Conservation (phyloP, 495 filamentous ascomycete genomes). For the Hypoxylon fuscum region DNA sequence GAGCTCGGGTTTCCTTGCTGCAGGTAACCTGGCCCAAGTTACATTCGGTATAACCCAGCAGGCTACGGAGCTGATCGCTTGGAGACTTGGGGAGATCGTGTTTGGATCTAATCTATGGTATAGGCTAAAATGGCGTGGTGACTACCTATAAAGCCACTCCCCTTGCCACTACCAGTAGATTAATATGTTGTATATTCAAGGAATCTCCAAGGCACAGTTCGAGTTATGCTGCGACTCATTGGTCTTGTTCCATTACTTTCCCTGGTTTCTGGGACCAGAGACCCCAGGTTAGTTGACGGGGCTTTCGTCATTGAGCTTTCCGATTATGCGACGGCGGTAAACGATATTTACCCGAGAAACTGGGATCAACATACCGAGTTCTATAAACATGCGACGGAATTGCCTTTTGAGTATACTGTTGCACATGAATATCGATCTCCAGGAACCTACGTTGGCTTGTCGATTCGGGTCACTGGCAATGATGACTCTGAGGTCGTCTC, state of each 20-base stretch:
- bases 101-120: too few species aligned
- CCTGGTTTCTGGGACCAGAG: constrained; percentile 3
- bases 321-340: not conserved
- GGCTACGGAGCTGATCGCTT: not conserved
- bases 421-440: constrained; percentile 34
- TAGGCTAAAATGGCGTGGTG: constrained; percentile 22
- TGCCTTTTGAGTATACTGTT: constrained; percentile 31
- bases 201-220: not conserved
- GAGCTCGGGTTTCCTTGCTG: not conserved
- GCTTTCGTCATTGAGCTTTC: constrained; percentile 25
- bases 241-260: not conserved
- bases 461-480: constrained; percentile 26
- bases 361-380: constrained; percentile 22
- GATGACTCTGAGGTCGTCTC: not conserved
- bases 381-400: constrained; percentile 22
- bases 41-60: constrained; percentile 7
- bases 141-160: constrained; percentile 2
- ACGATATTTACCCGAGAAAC: not conserved
- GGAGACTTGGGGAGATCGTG: too few species aligned
- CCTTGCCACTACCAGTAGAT: not conserved
- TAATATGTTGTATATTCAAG: not conserved
- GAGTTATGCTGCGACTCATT: not conserved
- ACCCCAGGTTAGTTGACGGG: constrained; percentile 10
- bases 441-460: constrained; percentile 34
- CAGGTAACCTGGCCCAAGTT: constrained; percentile 1